Base-by-base conservation (phyloP, 768 basidiomycete species). In the Podaxis rugospora region DNA sequence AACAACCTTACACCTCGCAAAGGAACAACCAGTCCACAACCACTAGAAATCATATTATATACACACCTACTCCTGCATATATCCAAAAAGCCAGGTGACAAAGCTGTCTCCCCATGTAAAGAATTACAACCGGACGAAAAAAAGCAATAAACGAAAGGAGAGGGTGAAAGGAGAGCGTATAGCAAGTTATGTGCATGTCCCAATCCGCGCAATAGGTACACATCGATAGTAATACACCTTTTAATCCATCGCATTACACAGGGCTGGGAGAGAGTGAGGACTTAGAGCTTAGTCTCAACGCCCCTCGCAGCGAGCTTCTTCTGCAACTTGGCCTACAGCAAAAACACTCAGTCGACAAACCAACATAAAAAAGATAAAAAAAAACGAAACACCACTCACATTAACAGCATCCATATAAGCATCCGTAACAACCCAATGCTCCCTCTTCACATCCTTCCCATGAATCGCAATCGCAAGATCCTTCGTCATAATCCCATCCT, bases 341-440 rank as follows among this genome's bases (percentile, higher is more conserved):
- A 16, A 21, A 13, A 44, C 6, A 5, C 14, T 23, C 23, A 23
- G 23, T 23, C 23, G 23, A 23, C 23, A 23, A n/a, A 5, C 42
- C 42, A 6, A 11, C 1, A 11, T 10, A 40, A 3, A 21, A 40
- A 40, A 14, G n/a, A n/a, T n/a, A n/a, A n/a, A n/a, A 16, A 14
- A n/a, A 44, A 9, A 18, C 16, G 16, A n/a, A 6, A 5, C 3
- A 7, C n/a, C 6, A 79, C 85, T 72, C 66, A 92, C 93, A 70
- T 93, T 92, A 51, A 96, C 94, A 53, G 88, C 84, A 74, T 95
- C 92, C 92, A 97, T 89, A 71, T 96, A 97, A 49, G 83, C 90
- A 72, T 93, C 87, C 3, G 95, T 98, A 25, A 94, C 76, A n/a
- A 97, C 96, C 93, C 95, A 98, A 75, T 98, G 91, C 67, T 95